These are phyloP conservation scores for Pisolithus marmoratus DNA, from an alignment of 768 basidiomycete species.

Conservation along the genomic window DNA sequence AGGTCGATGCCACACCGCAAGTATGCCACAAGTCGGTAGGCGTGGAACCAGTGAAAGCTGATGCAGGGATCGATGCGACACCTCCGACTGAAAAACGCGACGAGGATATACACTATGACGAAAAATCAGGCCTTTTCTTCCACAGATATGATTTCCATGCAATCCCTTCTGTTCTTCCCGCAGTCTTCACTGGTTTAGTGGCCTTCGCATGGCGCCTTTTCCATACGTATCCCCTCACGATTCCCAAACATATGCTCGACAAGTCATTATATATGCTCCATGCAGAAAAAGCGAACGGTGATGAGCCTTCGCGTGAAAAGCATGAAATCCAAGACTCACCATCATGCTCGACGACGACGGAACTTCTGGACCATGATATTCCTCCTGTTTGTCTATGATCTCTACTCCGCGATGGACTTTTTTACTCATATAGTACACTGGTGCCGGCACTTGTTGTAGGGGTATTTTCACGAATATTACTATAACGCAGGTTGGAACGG, in stretches of 20 bases:
- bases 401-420: slow-evolving; percentile 29
- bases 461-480: slow-evolving; percentile 35
- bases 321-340: slow-evolving; percentile 21
- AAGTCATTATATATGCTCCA: slow-evolving; percentile 30
- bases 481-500: slow-evolving; percentile 26
- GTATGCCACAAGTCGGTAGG: slow-evolving; percentile 28
- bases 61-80: slow-evolving; percentile 31
- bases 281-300: slow-evolving; percentile 23
- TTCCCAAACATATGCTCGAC: slow-evolving; percentile 40
- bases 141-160: slow-evolving; percentile 27
- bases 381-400: slow-evolving; percentile 48
- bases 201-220: slow-evolving; percentile 44
- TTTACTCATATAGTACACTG: slow-evolving; percentile 41
- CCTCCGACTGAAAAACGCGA: slow-evolving; percentile 13
- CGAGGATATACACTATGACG: slow-evolving; percentile 19
- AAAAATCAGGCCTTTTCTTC: slow-evolving; percentile 17
- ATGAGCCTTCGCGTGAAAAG: slow-evolving; percentile 24
- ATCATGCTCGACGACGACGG: slow-evolving; percentile 22
- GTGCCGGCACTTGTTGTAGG: slow-evolving; percentile 44
- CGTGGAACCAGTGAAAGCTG: slow-evolving; percentile 20
- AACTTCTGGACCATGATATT: slow-evolving; percentile 28
- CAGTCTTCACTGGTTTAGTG: slow-evolving; percentile 33
- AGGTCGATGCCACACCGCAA: slow-evolving; percentile 40
- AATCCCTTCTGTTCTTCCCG: slow-evolving; percentile 23
- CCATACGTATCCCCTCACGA: slow-evolving; percentile 43